Evolutionary conservation across 495 filamentous ascomycete species (phyloP), one percentile per base, ranked within the genome.

Genomic region (Collariella sp.): DNA sequence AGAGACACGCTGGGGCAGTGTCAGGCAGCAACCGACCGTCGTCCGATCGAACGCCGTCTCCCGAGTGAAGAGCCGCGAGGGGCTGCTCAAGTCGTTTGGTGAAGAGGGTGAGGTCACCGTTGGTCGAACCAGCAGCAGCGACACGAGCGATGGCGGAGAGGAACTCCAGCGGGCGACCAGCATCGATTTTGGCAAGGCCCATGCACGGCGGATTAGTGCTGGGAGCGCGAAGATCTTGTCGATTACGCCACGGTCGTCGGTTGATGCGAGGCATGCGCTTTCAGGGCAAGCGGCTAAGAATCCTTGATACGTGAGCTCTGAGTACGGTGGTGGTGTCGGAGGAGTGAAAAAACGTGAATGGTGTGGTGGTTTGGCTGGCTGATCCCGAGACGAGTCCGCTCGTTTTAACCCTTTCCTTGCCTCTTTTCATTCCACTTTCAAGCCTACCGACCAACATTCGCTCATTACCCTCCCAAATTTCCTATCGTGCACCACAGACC

Each of bases 221-320:
- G 87, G 85, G 20, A 87, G 83, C 66, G 84, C 86, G 5, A 83
- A 79, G 62, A 67, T 89, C 12, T 65, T 89, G 34, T 81, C 87
- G 50, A 72, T 88, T 24, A 79, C 77, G 1, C 74, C 76, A 31
- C 71, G 77, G 7, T 62, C 64, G 41, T 78, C 76, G 11, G 64
- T 64, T 18, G 76, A 78, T 54, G 58, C 60, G 19, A 67, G 62
- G 59, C 64, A 61, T 33, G 62, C 64, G 22, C 68, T 62, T 41
- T n/a, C 49, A 22, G 42, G 56, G 16, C 45, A 42, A n/a, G 46
- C 29, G 35, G 22, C 26, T 13, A 26, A 44, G 3, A 19, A 1
- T 20, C 6, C 23, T 16, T 15, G 16, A 15, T 43, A n/a, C 29
- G 36, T 48, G 26, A 22, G 41, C 48, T 36, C 16, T n/a, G n/a